These are phyloP conservation scores for Euphorbia peplus DNA, from an alignment of 345 rosid genomes.

Conservation along the genomic window DNA sequence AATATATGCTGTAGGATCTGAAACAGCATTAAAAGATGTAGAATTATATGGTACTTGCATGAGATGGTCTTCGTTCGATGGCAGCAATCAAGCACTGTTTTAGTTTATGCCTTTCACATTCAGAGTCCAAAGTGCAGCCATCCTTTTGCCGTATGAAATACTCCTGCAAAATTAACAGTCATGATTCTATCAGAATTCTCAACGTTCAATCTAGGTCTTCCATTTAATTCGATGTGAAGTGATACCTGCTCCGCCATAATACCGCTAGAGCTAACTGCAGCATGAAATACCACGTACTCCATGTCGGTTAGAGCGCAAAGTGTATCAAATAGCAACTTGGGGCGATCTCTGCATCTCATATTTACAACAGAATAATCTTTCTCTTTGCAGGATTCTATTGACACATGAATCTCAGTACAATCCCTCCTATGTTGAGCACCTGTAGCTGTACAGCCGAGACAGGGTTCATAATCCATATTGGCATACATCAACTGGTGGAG, in stretches of 20 bases:
- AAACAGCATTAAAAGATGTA: background rate
- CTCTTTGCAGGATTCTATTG: conserved; percentile 60
- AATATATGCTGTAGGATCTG: background rate
- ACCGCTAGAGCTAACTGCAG: conserved; percentile 65
- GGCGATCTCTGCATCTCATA: conserved; percentile 65
- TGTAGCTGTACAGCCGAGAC: conserved; percentile 45
- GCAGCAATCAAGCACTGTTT: conserved; percentile 72
- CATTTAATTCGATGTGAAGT: too few species aligned
- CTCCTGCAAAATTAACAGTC: conserved; percentile 45
- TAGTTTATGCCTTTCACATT: conserved; percentile 49
- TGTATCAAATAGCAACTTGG: conserved; percentile 80
- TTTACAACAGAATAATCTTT: conserved; percentile 74
- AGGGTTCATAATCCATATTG: conserved; percentile 56
- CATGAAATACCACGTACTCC: conserved; percentile 85
- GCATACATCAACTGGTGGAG: conserved; percentile 83
- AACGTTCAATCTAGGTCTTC: background rate
- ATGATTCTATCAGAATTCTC: background rate
- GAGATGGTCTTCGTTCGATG: conserved; percentile 59
- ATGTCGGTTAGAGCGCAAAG: conserved; percentile 73
- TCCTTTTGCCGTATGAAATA: conserved; percentile 75
- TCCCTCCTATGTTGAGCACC: conserved; percentile 38
- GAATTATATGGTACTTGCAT: conserved; percentile 25
- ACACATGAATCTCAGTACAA: conserved; percentile 56
- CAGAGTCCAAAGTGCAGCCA: conserved; percentile 62
- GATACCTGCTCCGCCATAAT: conserved; percentile 58